Evolutionary conservation across 2,329 filamentous ascomycete species (phyloP).

Genomic region (Colletotrichum australisinense): DNA sequence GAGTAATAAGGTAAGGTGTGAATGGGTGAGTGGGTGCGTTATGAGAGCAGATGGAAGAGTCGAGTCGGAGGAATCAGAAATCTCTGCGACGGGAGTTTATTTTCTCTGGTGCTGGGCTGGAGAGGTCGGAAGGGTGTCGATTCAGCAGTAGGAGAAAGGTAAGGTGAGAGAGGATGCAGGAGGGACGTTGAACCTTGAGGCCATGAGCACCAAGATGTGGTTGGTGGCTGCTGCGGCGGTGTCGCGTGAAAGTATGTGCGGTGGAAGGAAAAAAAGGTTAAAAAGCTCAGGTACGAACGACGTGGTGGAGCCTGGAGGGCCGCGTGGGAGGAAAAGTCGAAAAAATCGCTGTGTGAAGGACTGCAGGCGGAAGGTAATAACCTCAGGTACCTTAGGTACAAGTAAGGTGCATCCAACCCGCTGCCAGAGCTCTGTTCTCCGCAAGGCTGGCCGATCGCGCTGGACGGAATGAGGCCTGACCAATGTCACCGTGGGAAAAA

Average conservation of each 20-base stretch:
- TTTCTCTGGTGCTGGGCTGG: neutral
- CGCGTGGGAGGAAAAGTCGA: constrained; percentile 13
- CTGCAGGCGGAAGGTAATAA: too few relatives aligned
- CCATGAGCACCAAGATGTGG: constrained; percentile 12
- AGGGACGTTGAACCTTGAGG: neutral
- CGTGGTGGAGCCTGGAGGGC: neutral
- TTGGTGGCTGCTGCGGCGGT: constrained; percentile 2
- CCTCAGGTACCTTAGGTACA: too few relatives aligned
- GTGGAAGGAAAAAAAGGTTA: neutral
- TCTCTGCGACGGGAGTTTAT: neutral
- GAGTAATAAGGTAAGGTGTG: too few relatives aligned
- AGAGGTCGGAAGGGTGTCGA: neutral
- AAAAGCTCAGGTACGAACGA: constrained; percentile 14
- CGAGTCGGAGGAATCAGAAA: neutral
- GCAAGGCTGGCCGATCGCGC: constrained; percentile 10
- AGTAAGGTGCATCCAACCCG: neutral
- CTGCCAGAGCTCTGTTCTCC: neutral
- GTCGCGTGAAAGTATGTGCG: constrained; percentile 17
- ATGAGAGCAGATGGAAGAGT: neutral
- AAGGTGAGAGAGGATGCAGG: neutral
- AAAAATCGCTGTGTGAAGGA: constrained; percentile 8
- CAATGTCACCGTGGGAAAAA: constrained; percentile 20
- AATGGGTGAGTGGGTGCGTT: neutral
- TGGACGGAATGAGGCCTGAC: constrained; percentile 1
- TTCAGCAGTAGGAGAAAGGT: neutral